Percentiles rank a stretch among this genome's conserved stretches.
phyloP scores from a whole-genome alignment of 768 basidiomycete genomes.

The Boletus rubroflammeus region DNA sequence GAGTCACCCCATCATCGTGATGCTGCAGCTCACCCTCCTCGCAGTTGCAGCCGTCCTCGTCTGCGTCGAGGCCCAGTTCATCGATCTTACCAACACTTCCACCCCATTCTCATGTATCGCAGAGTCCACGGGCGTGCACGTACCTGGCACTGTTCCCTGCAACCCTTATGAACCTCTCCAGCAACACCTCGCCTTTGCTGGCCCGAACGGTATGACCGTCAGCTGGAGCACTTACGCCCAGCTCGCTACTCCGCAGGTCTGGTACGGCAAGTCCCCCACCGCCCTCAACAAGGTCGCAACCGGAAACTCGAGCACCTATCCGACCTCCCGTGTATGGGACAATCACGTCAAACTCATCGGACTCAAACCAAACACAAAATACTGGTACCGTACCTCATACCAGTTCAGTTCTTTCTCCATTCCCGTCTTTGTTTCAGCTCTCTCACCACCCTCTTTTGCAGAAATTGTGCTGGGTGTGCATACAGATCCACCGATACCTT shows the following conservation, averaged over 20 bases:
- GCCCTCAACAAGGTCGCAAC: conserved; percentile 18
- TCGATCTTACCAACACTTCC: conserved; percentile 12
- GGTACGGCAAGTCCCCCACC: conserved; percentile 20
- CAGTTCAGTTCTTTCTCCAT: conserved; percentile 13
- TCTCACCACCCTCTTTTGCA: neutral
- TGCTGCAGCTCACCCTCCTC: conserved; percentile 9
- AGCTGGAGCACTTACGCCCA: conserved; percentile 24
- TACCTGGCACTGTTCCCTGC: conserved; percentile 27
- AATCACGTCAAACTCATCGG: conserved; percentile 28
- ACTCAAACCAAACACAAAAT: conserved; percentile 21
- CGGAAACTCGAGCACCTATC: conserved; percentile 23
- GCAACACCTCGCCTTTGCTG: conserved; percentile 25
- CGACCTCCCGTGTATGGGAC: conserved; percentile 25
- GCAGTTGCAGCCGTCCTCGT: conserved; percentile 6
- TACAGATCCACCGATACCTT: conserved; percentile 25
- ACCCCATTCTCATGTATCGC: conserved; percentile 20
- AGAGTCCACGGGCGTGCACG: conserved; percentile 28
- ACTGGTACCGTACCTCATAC: conserved; percentile 28
- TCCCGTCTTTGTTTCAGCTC: neutral
- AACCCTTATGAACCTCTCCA: conserved; percentile 28
- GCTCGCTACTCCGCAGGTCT: conserved; percentile 24
- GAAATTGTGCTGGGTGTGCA: conserved; percentile 27
- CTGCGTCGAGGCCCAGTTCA: conserved; percentile 14
- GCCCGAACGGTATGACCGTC: conserved; percentile 25
- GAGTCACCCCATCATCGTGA: neutral